Base-by-base conservation (phyloP, 1,139 yeast genomes). In the Ogataea hybrid region DNA sequence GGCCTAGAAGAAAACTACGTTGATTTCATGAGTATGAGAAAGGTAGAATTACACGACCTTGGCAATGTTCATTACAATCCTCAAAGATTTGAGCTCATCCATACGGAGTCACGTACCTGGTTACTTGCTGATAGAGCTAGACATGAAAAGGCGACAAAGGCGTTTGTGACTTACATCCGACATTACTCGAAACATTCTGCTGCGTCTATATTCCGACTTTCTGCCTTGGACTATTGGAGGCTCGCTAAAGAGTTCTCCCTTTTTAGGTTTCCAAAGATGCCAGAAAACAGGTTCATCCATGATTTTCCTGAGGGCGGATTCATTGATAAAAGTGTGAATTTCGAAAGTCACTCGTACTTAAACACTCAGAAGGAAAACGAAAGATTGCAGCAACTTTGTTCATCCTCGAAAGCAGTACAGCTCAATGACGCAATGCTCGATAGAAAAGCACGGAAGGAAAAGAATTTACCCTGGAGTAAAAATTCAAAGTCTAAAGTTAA, bases 141-240 rank as follows among this genome's bases (percentile, higher is more conserved):
- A 39, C 94, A 88, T 62, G 97, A 92, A 54, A 70, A 77, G 27
- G 94, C 90, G 0, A 70, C 92, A 1, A 74, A 78, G 49, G 74
- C 96, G 3, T 92, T 83, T 59, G 95, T 94, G 32, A 90, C 94
- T 2, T 92, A 83, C 58, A 74, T 87, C 3, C 73, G 85, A 44
- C 86, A 86, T 58, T 94, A 92, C 60, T 78, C 92, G 11, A 89
- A 88, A 58, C 98, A 94, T 64, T 67, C 86, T n/a, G 96, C 97
- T 0, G 72, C 84, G 9, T 89, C 97, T 0, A 92, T 94, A 28
- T 94, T 94, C 67, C 71, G 98, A 48, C 57, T 86, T 16, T 75
- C 77, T 35, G 68, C 79, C 8, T 65, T 94, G 46, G 95, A 90
- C 59, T 83, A 85, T 54, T 62, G 82, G 22, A 85, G 83, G 0